Evolutionary conservation across 2,329 filamentous ascomycete species (phyloP).

Genomic region (Pseudogymnoascus sp.): DNA sequence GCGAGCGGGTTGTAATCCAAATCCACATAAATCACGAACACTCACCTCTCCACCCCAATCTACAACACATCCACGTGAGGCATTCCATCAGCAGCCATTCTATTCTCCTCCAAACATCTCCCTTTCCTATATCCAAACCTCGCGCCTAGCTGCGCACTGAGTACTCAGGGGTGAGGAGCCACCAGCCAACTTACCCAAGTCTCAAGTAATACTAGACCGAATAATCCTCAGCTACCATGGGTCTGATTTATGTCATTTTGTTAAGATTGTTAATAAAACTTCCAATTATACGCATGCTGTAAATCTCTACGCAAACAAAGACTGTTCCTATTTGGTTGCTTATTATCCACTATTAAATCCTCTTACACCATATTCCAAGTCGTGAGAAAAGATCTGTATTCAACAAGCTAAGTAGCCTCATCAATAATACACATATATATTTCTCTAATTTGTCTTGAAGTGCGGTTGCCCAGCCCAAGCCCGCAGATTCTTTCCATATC

Average conservation of each 20-base stretch:
- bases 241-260: background rate
- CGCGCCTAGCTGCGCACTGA: too few relatives aligned
- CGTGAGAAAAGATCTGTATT: background rate
- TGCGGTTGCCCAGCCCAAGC: slow-evolving; percentile 29
- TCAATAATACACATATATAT: background rate
- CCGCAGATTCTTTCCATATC: slow-evolving; percentile 32
- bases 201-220: too few relatives aligned
- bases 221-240: too few relatives aligned
- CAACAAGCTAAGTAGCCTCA: background rate
- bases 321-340: background rate
- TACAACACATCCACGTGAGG: background rate
- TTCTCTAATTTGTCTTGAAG: slow-evolving; percentile 23
- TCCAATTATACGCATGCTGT: background rate
- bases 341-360: background rate
- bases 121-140: too few relatives aligned
- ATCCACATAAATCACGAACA: background rate
- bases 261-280: background rate
- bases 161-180: too few relatives aligned
- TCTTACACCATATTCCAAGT: background rate
- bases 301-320: background rate
- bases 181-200: too few relatives aligned
- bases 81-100: background rate
- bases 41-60: background rate
- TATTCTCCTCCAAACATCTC: background rate
- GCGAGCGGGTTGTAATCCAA: background rate